These are phyloP conservation scores for Herpetospermum pedunculosum DNA, from an alignment of 306 rosid genomes.

Conservation along the genomic window DNA sequence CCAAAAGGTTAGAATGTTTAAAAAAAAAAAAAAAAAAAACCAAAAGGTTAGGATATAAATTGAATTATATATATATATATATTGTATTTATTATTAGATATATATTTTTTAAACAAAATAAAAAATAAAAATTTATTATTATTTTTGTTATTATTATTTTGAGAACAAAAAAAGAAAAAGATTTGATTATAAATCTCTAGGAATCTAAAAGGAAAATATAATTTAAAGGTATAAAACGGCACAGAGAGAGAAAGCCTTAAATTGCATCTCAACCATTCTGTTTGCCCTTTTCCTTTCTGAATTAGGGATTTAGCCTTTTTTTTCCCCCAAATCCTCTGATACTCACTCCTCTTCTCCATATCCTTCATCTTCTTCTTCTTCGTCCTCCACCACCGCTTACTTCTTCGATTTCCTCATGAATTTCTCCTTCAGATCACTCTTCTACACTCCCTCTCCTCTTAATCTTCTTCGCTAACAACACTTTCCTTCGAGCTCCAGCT, in stretches of 20 bases:
- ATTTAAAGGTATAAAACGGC: neutral
- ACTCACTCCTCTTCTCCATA: neutral
- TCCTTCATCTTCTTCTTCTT: neutral
- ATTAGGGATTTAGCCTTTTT: conserved; percentile 6
- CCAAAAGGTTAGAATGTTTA: no score
- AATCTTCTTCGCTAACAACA: neutral
- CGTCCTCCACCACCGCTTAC: conserved; percentile 1
- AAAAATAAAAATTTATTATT: no score
- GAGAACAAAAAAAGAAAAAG: no score
- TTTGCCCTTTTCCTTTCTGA: neutral
- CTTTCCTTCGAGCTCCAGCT: neutral
- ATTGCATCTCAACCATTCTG: conserved; percentile 1
- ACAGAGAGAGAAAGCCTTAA: neutral
- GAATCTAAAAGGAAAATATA: neutral
- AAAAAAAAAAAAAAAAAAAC: no score
- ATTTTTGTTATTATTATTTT: no score
- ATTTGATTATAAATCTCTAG: neutral
- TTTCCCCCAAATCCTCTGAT: neutral
- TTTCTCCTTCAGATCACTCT: neutral
- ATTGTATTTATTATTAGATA: no score
- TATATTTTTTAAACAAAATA: no score
- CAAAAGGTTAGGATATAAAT: no score
- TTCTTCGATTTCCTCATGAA: neutral
- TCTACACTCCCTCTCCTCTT: neutral
- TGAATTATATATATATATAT: no score